Evolutionary conservation across 129 eudicot genomes (phyloP).

Genomic region (Erigeron canadensis): DNA sequence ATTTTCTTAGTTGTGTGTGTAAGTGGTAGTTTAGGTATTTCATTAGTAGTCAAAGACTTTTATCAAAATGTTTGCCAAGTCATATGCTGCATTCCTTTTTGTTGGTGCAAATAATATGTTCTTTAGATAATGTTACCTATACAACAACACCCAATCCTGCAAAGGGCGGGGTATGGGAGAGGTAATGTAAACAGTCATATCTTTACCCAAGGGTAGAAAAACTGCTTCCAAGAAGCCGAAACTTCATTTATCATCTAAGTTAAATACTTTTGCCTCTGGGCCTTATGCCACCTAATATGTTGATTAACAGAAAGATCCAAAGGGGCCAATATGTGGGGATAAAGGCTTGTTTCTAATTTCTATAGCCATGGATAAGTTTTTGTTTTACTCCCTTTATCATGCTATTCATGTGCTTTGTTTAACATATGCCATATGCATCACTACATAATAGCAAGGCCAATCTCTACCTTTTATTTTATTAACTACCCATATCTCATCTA

Average conservation of each 20-base stretch:
- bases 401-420: conserved; percentile 31
- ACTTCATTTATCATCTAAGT: neutral
- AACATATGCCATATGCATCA: conserved; percentile 46
- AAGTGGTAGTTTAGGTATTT: too few relatives aligned
- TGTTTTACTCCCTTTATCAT: conserved; percentile 41
- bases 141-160: too few relatives aligned
- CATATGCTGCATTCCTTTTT: too few relatives aligned
- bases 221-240: neutral
- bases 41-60: too few relatives aligned
- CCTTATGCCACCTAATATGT: conserved; percentile 19
- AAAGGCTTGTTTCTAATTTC: conserved; percentile 31
- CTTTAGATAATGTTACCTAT: neutral
- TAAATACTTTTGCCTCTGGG: conserved; percentile 1
- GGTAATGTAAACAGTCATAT: neutral
- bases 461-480: conserved; percentile 38
- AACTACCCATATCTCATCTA: conserved; percentile 32
- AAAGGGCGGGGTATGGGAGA: too few relatives aligned
- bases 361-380: conserved; percentile 34
- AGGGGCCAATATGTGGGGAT: conserved; percentile 40
- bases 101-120: neutral
- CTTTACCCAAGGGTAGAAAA: too few relatives aligned
- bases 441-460: conserved; percentile 37
- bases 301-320: conserved; percentile 28
- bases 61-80: too few relatives aligned
- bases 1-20: too few relatives aligned